Evolutionary conservation across 1,284 basidiomycete genomes (phyloP).

Genomic region (Sporisorium sorghi): DNA sequence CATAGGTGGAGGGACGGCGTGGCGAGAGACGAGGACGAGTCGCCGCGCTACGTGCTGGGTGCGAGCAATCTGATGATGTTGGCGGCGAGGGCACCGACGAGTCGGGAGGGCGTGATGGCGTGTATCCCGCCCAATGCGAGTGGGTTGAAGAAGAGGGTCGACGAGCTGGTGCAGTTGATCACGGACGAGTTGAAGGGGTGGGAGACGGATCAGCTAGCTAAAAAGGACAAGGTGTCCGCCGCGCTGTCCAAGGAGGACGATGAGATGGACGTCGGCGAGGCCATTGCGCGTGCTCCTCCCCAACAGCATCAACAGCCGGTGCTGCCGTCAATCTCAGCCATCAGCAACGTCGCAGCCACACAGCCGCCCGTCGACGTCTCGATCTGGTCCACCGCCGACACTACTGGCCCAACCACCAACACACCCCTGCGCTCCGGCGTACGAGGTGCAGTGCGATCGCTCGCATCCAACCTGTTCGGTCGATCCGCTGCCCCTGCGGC

Average conservation of each 20-base stretch:
- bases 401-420: neutral
- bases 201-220: conserved; percentile 26
- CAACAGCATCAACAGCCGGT: conserved; percentile 2
- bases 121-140: conserved; percentile 46
- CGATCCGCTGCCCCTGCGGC: conserved; percentile 6
- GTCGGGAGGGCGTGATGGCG: conserved; percentile 39
- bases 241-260: conserved; percentile 15
- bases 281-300: conserved; percentile 6
- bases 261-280: conserved; percentile 33
- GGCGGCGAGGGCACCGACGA: conserved; percentile 57
- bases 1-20: conserved; percentile 87
- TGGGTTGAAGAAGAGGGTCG: conserved; percentile 46
- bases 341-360: conserved; percentile 16
- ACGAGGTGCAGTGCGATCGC: conserved; percentile 32
- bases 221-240: conserved; percentile 9
- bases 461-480: conserved; percentile 38
- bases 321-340: conserved; percentile 28
- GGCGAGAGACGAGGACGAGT: conserved; percentile 88
- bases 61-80: conserved; percentile 55
- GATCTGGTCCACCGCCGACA: conserved; percentile 15
- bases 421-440: conserved; percentile 11
- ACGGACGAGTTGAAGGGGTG: conserved; percentile 46
- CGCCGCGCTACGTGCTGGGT: conserved; percentile 72
- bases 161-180: conserved; percentile 55
- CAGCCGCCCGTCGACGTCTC: conserved; percentile 18